Conservation (phyloP, 805 yeast genomes). For the Candida dajiaensis region DNA sequence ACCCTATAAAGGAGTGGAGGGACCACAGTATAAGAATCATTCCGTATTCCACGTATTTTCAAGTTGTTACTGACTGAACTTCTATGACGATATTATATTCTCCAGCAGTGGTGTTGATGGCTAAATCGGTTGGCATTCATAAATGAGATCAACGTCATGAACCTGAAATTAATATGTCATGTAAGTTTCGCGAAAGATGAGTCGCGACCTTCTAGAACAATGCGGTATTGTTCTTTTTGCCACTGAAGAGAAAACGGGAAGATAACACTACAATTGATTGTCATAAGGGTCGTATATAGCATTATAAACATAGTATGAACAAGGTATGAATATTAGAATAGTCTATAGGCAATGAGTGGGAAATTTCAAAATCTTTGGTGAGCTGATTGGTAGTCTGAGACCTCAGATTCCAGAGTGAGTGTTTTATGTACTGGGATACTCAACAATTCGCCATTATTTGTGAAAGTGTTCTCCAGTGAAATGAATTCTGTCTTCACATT, state of each 20-base stretch:
- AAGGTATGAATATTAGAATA: too few species aligned
- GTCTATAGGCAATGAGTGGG: too few species aligned
- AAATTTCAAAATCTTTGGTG: not conserved
- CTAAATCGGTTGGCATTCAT: not conserved
- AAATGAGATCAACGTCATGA: too few species aligned
- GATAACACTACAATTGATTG: too few species aligned
- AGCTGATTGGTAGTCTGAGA: not conserved
- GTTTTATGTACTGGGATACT: slow-evolving; percentile 6
- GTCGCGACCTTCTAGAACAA: not conserved
- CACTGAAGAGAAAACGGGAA: too few species aligned
- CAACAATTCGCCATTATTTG: slow-evolving; percentile 6
- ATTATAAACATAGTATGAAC: too few species aligned
- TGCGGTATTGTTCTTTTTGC: too few species aligned
- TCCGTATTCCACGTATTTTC: not conserved
- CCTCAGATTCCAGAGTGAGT: not conserved
- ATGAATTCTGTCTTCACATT: slow-evolving; percentile 2
- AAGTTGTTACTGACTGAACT: too few species aligned
- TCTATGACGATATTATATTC: too few species aligned
- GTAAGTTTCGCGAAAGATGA: not conserved
- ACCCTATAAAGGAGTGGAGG: not conserved
- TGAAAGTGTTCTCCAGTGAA: slow-evolving; percentile 1
- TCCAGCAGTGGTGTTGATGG: not conserved
- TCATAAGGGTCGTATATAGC: too few species aligned
- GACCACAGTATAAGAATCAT: not conserved
- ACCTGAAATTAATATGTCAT: too few species aligned